phyloP scores from a whole-genome alignment of 2,329 filamentous ascomycete genomes.

The Xylariaceae sp. region DNA sequence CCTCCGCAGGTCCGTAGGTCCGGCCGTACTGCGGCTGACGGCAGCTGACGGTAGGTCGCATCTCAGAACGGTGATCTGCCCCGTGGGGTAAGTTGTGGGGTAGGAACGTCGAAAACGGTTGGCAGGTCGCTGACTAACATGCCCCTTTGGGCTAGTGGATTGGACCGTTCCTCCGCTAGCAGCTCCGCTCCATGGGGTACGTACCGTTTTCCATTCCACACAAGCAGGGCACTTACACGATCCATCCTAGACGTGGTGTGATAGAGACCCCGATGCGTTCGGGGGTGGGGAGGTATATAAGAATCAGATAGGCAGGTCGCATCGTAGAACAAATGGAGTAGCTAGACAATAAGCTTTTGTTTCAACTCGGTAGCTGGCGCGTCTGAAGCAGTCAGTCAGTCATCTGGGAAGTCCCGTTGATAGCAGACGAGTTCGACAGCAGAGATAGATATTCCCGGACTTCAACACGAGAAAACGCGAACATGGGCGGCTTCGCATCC shows the following conservation, averaged over 20 bases:
- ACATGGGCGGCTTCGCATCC: slow-evolving; percentile 21
- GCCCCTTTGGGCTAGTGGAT: no score
- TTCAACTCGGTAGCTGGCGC: background rate
- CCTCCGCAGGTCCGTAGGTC: background rate
- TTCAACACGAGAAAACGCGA: slow-evolving; percentile 4
- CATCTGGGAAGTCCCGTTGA: background rate
- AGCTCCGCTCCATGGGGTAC: background rate
- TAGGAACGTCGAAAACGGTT: background rate
- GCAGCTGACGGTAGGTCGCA: background rate
- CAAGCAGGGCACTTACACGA: background rate
- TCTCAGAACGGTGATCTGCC: background rate
- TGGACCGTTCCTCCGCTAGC: no score
- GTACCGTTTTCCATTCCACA: background rate
- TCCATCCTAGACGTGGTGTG: background rate
- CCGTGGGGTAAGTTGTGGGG: background rate
- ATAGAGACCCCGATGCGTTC: background rate
- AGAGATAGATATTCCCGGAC: background rate
- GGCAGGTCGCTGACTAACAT: no score
- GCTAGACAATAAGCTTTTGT: background rate
- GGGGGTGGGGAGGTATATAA: background rate
- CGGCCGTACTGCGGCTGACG: background rate
- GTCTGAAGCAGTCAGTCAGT: background rate
- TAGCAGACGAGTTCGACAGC: background rate
- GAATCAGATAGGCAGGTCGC: slow-evolving; percentile 4
- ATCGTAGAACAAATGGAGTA: background rate